Conservation (phyloP, 106 monocot species). For the Dendrobium catenatum region DNA sequence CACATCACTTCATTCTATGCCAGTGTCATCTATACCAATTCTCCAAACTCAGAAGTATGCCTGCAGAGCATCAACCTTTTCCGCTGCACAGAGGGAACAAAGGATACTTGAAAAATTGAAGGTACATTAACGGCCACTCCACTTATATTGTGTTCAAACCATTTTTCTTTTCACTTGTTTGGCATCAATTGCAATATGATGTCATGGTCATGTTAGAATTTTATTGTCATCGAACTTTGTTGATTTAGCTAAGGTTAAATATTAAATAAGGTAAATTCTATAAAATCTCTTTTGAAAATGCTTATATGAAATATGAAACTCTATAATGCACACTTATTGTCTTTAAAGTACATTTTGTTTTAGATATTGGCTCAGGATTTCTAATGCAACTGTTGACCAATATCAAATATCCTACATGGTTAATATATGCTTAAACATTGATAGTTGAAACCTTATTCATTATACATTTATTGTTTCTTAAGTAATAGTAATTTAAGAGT, state of each 20-base stretch:
- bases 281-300: background rate
- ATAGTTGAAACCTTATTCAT: background rate
- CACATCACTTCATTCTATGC: background rate
- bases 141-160: background rate
- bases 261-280: background rate
- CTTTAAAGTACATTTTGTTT: background rate
- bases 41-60: slow-evolving; percentile 20
- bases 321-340: background rate
- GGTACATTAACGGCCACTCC: slow-evolving; percentile 19
- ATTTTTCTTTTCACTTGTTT: background rate
- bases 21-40: slow-evolving; percentile 16
- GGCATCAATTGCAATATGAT: background rate
- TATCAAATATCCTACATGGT: background rate
- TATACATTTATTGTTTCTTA: background rate
- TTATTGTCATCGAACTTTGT: background rate
- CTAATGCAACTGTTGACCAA: background rate
- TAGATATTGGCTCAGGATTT: background rate
- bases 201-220: background rate
- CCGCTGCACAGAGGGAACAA: slow-evolving; percentile 32
- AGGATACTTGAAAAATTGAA: slow-evolving; percentile 52
- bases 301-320: background rate
- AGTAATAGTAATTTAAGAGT: too few relatives aligned
- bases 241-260: background rate
- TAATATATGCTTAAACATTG: background rate
- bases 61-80: slow-evolving; percentile 12